phyloP scores from a whole-genome alignment of 495 filamentous ascomycete genomes.

The Lasiosphaeriaceae sp. region DNA sequence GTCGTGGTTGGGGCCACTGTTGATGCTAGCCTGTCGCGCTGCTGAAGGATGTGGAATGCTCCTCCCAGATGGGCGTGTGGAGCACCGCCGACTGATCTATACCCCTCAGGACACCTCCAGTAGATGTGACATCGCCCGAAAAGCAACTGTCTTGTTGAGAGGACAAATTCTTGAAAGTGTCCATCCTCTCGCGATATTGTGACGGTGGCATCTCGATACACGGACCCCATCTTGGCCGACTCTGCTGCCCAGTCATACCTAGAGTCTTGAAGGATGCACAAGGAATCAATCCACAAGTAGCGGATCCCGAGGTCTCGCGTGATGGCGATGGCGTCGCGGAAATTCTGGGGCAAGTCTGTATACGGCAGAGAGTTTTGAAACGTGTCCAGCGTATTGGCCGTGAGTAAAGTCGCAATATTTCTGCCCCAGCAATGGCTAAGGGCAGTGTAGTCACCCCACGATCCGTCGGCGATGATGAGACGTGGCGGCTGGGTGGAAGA shows the following conservation, averaged over 20 bases:
- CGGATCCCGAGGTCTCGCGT: slow-evolving; percentile 2
- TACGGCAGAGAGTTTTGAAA: background rate
- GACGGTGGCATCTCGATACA: slow-evolving; percentile 4
- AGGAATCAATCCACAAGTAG: slow-evolving; percentile 5
- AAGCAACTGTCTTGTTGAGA: background rate
- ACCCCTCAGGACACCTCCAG: background rate
- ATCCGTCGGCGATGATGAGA: background rate
- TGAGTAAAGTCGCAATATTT: background rate
- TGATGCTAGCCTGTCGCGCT: background rate
- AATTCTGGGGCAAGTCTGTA: background rate
- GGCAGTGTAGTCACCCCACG: background rate
- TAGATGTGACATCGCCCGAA: slow-evolving; percentile 3
- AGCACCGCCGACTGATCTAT: background rate
- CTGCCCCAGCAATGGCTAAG: slow-evolving; percentile 13
- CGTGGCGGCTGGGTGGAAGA: background rate
- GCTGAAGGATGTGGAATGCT: background rate
- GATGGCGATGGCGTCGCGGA: slow-evolving; percentile 4
- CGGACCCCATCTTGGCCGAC: background rate
- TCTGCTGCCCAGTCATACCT: slow-evolving; percentile 3
- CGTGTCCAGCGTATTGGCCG: background rate
- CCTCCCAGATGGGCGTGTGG: background rate
- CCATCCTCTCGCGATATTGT: slow-evolving; percentile 5
- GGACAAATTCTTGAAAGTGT: slow-evolving; percentile 1
- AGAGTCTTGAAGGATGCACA: too few relatives aligned
- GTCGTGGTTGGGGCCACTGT: background rate